Conservation (phyloP, 441 rosid species). For the Populus hybrid region DNA sequence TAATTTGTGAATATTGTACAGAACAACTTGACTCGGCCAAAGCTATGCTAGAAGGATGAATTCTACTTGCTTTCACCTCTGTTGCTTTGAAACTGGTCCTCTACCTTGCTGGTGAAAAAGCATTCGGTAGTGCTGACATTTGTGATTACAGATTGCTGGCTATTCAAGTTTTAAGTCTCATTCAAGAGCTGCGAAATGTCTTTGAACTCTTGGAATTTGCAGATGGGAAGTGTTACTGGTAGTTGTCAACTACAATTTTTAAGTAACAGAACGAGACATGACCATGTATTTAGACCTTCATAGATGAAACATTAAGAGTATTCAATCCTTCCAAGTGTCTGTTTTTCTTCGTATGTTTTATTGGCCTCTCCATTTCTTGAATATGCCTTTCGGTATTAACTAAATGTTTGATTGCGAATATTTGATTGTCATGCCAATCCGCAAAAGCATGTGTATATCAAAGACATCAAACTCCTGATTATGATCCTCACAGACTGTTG, state of each 20-base stretch:
- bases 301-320: not conserved
- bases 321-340: not conserved
- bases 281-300: not conserved
- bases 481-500: not conserved
- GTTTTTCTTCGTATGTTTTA: not conserved
- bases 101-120: not conserved
- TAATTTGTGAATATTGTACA: conserved; percentile 25
- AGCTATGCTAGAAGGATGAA: conserved; percentile 41
- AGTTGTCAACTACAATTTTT: not conserved
- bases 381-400: not conserved
- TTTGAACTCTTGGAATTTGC: not conserved
- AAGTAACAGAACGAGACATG: too few relatives aligned
- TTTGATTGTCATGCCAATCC: not conserved
- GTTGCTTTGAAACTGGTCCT: not conserved
- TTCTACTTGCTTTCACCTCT: conserved; percentile 17
- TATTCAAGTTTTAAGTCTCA: not conserved
- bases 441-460: not conserved
- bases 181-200: not conserved
- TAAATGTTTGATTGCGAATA: not conserved
- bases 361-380: not conserved
- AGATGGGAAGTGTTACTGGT: not conserved
- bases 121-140: not conserved
- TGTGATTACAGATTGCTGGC: not conserved
- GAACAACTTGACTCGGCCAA: conserved; percentile 45
- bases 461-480: not conserved